Conservation (phyloP, 2,329 filamentous ascomycete species). For the Cercospora berteroae region DNA sequence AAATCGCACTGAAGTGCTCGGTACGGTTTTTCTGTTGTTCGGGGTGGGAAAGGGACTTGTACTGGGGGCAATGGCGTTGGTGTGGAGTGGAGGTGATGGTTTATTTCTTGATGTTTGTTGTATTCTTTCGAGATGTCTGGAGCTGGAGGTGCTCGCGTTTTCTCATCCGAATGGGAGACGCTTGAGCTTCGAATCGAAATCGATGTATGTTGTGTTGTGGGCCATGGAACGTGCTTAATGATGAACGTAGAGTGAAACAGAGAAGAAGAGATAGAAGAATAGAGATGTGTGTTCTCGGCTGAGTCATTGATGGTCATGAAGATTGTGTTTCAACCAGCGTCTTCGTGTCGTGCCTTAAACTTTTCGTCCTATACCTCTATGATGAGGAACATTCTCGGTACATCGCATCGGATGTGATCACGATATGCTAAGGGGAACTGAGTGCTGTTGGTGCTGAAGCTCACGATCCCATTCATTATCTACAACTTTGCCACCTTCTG, state of each 20-base stretch:
- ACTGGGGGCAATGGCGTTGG: no score
- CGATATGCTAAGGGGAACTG: no score
- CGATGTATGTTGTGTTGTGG: neutral
- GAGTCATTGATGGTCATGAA: neutral
- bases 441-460: neutral
- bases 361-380: no score
- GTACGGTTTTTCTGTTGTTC: neutral
- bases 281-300: neutral
- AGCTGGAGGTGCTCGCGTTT: slow-evolving; percentile 22
- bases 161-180: slow-evolving; percentile 11
- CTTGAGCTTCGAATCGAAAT: slow-evolving; percentile 15
- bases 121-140: slow-evolving; percentile 1
- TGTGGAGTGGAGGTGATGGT: no score
- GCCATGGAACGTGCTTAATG: neutral
- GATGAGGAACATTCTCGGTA: no score
- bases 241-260: neutral
- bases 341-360: neutral
- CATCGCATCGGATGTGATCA: no score
- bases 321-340: rapidly evolving
- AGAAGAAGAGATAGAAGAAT: neutral
- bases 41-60: neutral
- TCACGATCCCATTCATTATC: neutral
- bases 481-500: neutral
- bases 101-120: neutral
- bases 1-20: neutral